Conservation (phyloP, 345 rosid species). For the Salix arbutifolia region DNA sequence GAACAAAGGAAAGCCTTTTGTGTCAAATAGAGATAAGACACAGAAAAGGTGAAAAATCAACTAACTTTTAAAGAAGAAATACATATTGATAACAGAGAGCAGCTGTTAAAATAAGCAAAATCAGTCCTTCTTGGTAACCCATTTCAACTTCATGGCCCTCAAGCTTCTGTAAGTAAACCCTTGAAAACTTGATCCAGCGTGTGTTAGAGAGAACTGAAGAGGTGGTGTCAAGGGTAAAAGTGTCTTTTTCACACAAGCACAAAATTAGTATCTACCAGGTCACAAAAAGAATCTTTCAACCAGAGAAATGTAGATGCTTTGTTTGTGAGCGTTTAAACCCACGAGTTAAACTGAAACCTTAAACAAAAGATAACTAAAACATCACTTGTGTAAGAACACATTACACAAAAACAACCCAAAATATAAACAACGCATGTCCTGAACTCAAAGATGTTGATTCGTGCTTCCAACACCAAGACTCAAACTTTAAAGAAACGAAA, state of each 20-base stretch:
- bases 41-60: background rate
- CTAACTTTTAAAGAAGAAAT: background rate
- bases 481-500: background rate
- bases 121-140: background rate
- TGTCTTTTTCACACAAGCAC: background rate
- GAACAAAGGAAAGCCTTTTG: too few relatives aligned
- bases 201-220: background rate
- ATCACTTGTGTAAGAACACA: background rate
- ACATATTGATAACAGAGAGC: background rate
- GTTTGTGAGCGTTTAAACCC: background rate
- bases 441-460: background rate
- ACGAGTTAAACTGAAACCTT: background rate
- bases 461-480: background rate
- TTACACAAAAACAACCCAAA: background rate
- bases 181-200: background rate
- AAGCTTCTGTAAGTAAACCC: background rate
- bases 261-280: background rate
- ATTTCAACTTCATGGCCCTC: background rate
- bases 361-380: background rate
- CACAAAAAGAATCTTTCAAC: background rate
- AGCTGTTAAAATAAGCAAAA: background rate
- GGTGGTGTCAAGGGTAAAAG: background rate
- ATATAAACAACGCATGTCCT: background rate
- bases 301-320: background rate
- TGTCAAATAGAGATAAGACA: background rate